Conservation (phyloP, 225 moss, liverwort and hornwort genomes). For the Anthoceros angustus region DNA sequence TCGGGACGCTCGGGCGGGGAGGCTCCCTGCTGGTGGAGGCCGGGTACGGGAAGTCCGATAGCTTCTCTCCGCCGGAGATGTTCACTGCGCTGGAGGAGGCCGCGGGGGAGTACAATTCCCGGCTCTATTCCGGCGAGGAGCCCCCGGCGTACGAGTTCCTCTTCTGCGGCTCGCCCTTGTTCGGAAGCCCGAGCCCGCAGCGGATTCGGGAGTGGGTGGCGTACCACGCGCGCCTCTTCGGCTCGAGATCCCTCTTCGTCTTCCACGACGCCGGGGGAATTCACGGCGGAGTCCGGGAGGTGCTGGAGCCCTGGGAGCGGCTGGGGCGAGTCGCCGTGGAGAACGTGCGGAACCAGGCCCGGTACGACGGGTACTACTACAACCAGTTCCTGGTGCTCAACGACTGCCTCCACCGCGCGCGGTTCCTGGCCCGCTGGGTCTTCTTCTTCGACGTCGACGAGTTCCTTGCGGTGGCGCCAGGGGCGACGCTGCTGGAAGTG, state of each 20-base stretch:
- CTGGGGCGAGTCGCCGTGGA: slow-evolving; percentile 30
- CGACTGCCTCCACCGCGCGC: slow-evolving; percentile 39
- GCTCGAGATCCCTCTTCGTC: slow-evolving; percentile 42
- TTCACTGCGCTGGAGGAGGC: slow-evolving; percentile 20
- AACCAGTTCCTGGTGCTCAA: slow-evolving; percentile 48
- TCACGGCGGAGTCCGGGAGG: slow-evolving; percentile 28
- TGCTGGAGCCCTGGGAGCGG: slow-evolving; percentile 36
- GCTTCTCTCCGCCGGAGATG: slow-evolving; percentile 13
- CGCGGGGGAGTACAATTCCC: slow-evolving; percentile 27
- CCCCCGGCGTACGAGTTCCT: slow-evolving; percentile 35
- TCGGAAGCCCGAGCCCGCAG: slow-evolving; percentile 40
- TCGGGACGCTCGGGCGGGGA: slow-evolving; percentile 22
- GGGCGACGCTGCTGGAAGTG: slow-evolving; percentile 4
- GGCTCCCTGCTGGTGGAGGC: slow-evolving; percentile 29
- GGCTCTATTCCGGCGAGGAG: slow-evolving; percentile 8
- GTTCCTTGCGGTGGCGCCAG: slow-evolving; percentile 14
- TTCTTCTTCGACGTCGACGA: slow-evolving; percentile 55
- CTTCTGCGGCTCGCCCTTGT: slow-evolving; percentile 44
- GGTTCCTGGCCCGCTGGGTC: slow-evolving; percentile 48
- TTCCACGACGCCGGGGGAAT: slow-evolving; percentile 44
- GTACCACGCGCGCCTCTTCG: slow-evolving; percentile 30
- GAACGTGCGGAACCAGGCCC: slow-evolving; percentile 33
- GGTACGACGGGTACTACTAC: slow-evolving; percentile 42
- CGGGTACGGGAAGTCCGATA: slow-evolving; percentile 30
- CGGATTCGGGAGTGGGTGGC: slow-evolving; percentile 48